Evolutionary conservation across 2,329 filamentous ascomycete species (phyloP).

Genomic region (Camillea tinctor): DNA sequence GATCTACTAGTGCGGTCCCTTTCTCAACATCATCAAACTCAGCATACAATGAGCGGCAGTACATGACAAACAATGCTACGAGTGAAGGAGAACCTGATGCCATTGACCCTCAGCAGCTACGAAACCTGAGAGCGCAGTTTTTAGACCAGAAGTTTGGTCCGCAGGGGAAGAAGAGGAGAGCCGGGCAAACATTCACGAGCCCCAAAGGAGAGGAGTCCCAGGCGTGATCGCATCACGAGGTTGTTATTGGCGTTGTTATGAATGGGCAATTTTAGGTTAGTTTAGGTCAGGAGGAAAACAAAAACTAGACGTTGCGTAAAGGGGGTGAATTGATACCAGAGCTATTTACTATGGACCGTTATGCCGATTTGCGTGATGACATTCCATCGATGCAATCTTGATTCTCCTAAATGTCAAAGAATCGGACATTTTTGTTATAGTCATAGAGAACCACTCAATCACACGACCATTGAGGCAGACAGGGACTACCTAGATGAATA

Average conservation of each 20-base stretch:
- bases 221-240: background rate
- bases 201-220: background rate
- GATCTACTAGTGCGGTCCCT: background rate
- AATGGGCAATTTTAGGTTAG: too few species aligned
- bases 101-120: background rate
- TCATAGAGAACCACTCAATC: too few species aligned
- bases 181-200: background rate
- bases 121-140: background rate
- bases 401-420: too few species aligned
- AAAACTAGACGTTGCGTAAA: too few species aligned
- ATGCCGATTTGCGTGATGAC: too few species aligned
- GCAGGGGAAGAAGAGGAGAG: background rate
- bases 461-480: too few species aligned
- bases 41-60: background rate
- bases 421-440: too few species aligned
- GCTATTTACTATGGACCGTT: too few species aligned
- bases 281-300: too few species aligned
- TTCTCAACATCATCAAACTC: background rate
- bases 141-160: background rate
- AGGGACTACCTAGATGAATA: too few species aligned
- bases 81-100: background rate
- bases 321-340: too few species aligned
- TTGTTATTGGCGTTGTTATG: background rate
- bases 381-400: too few species aligned
- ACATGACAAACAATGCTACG: background rate